Percentiles rank a stretch among this genome's conserved stretches.
Conservation (phyloP, 2,329 filamentous ascomycete species). For the Colletotrichum limetticola region DNA sequence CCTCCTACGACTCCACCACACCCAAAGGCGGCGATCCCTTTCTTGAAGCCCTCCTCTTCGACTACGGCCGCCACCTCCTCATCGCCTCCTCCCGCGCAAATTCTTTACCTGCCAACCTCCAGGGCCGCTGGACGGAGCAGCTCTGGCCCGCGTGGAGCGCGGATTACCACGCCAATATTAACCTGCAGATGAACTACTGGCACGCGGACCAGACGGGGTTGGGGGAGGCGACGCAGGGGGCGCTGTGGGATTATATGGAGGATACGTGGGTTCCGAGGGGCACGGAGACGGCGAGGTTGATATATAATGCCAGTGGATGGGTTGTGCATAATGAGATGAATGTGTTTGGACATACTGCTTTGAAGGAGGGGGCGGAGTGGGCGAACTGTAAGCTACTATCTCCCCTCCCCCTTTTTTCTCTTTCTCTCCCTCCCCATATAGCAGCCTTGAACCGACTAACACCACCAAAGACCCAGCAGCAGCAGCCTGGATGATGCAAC, state of each 20-base stretch:
- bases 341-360: conserved; percentile 65
- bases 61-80: conserved; percentile 64
- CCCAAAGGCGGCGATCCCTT: conserved; percentile 62
- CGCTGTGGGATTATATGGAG: conserved; percentile 63
- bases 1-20: conserved; percentile 43
- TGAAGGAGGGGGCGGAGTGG: conserved; percentile 45
- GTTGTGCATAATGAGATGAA: conserved; percentile 68
- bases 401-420: too few species aligned
- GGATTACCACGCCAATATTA: conserved; percentile 70
- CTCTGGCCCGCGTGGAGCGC: conserved; percentile 54
- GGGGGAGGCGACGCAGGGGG: conserved; percentile 53
- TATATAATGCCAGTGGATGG: conserved; percentile 67
- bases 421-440: not conserved
- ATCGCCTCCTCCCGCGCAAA: conserved; percentile 63
- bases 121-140: conserved; percentile 64
- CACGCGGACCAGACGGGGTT: conserved; percentile 63
- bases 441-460: conserved; percentile 39
- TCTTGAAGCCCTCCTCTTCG: conserved; percentile 63
- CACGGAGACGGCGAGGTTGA: conserved; percentile 59
- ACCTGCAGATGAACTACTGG: conserved; percentile 73
- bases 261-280: conserved; percentile 65
- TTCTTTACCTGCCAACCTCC: conserved; percentile 65
- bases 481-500: conserved; percentile 69
- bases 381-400: conserved; percentile 42
- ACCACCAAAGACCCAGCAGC: conserved; percentile 52